Evolutionary conservation across 2,329 filamentous ascomycete species (phyloP).

Genomic region (Lachnellula subtilissima): DNA sequence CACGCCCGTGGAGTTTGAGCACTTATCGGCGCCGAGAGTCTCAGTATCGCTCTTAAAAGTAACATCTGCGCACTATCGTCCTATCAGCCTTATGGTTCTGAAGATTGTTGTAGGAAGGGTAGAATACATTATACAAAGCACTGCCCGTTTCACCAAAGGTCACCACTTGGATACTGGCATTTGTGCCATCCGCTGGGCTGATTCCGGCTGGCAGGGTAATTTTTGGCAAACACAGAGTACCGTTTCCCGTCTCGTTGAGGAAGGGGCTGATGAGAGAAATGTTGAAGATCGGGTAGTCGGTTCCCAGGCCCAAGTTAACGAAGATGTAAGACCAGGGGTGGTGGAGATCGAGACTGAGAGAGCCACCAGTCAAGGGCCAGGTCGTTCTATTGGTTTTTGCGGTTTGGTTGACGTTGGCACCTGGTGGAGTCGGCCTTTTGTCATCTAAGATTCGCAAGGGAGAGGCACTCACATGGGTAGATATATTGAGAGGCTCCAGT

Average conservation of each 20-base stretch:
- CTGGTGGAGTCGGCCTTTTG: constrained; percentile 36
- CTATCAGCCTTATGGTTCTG: constrained; percentile 10
- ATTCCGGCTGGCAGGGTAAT: constrained; percentile 49
- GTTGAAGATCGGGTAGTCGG: constrained; percentile 59
- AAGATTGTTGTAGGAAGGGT: neutral
- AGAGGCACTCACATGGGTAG: constrained; percentile 29
- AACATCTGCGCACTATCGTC: constrained; percentile 64
- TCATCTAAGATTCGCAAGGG: neutral
- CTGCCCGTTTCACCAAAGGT: constrained; percentile 53
- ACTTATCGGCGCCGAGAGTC: constrained; percentile 42
- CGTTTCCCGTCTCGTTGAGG: constrained; percentile 55
- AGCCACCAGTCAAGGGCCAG: constrained; percentile 44
- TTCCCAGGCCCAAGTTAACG: constrained; percentile 48
- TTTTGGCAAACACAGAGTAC: constrained; percentile 61
- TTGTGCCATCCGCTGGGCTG: constrained; percentile 53
- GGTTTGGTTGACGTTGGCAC: constrained; percentile 44
- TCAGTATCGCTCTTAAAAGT: constrained; percentile 54
- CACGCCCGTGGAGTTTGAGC: constrained; percentile 55
- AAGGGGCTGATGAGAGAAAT: constrained; percentile 57
- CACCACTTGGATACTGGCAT: constrained; percentile 65
- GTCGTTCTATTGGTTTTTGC: constrained; percentile 40
- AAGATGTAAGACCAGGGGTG: constrained; percentile 48
- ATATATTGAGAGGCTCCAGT: constrained; percentile 28
- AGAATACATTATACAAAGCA: constrained; percentile 60
- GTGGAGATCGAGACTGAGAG: constrained; percentile 47